These are phyloP conservation scores for Tuber indicum DNA, from an alignment of 495 filamentous ascomycete species.

Conservation along the genomic window DNA sequence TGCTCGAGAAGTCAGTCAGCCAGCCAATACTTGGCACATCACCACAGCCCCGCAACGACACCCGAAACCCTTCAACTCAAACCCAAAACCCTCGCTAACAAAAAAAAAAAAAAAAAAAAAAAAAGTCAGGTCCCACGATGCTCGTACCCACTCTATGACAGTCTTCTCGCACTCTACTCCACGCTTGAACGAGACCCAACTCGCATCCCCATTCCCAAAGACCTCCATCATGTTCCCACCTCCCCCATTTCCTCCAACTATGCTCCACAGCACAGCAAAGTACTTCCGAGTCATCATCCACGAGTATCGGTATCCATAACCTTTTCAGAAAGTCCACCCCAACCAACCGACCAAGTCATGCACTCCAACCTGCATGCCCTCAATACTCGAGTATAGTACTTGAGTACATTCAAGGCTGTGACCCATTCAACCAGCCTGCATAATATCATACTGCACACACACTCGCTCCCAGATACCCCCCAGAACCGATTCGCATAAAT, in stretches of 20 bases:
- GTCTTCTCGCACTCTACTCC: background rate
- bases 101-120: background rate
- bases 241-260: background rate
- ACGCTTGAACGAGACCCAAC: background rate
- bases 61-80: background rate
- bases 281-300: background rate
- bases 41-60: background rate
- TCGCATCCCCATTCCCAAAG: slow-evolving; percentile 6
- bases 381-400: background rate
- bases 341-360: background rate
- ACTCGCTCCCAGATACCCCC: background rate
- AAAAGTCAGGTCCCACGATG: background rate
- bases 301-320: background rate
- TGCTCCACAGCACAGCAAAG: background rate
- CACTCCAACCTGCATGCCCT: background rate
- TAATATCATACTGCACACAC: background rate
- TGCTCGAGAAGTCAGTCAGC: background rate
- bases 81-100: background rate
- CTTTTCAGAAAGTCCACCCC: slow-evolving; percentile 1
- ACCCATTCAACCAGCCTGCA: background rate
- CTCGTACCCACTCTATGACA: background rate
- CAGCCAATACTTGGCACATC: background rate
- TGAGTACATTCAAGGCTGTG: background rate
- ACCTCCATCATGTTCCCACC: background rate
- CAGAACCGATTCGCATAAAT: background rate